Percentiles rank a stretch among this genome's conserved stretches.
These are phyloP conservation scores for Tylopilus microsporus DNA, from an alignment of 1,284 basidiomycete species.

Conservation along the genomic window DNA sequence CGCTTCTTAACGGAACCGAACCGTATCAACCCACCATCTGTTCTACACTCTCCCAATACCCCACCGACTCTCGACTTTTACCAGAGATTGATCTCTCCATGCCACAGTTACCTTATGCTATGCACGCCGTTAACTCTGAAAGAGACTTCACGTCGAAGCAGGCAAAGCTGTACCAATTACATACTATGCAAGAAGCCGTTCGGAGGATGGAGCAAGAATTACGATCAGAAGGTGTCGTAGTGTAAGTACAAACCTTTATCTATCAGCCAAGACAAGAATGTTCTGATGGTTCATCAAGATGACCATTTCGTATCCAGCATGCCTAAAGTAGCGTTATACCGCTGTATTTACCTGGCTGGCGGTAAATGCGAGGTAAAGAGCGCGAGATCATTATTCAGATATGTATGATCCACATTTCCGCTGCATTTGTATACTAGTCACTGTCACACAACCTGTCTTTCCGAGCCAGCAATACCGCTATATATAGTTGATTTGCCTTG, in stretches of 20 bases:
- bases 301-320: background rate
- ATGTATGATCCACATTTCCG: conserved; percentile 6
- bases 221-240: conserved; percentile 22
- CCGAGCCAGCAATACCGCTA: background rate
- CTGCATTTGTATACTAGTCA: background rate
- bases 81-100: conserved; percentile 26
- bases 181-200: conserved; percentile 28
- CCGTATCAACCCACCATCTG: conserved; percentile 1
- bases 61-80: conserved; percentile 5
- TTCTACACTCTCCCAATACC: conserved; percentile 5
- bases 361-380: too few species aligned
- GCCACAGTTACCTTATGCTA: conserved; percentile 20
- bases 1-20: conserved; percentile 13
- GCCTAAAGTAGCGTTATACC: too few species aligned
- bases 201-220: conserved; percentile 26
- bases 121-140: background rate
- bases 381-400: conserved; percentile 21
- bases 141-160: conserved; percentile 11
- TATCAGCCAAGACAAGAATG: background rate
- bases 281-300: conserved; percentile 7
- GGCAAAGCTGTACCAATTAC: conserved; percentile 18
- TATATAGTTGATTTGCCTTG: background rate
- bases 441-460: conserved; percentile 1
- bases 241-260: conserved; percentile 4
- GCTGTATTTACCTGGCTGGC: too few species aligned